Percentiles rank a stretch among this genome's conserved stretches.
phyloP scores from a whole-genome alignment of 1,139 yeast species.

The Pneumocystis murina region DNA sequence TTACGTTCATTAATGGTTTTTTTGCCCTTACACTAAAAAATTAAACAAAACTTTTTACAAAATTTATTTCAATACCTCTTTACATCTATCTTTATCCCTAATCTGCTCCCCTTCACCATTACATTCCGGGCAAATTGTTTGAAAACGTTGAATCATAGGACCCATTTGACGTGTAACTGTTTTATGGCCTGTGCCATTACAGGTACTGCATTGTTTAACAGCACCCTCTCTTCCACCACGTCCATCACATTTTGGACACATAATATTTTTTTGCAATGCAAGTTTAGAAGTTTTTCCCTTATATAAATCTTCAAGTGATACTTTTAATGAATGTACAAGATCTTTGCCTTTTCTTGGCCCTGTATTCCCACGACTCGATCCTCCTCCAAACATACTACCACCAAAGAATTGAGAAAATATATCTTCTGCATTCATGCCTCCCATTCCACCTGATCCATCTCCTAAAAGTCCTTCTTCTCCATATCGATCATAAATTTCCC shows the following conservation, averaged over 20 bases:
- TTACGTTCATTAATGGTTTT: constrained; percentile 80
- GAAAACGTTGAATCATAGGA: constrained; percentile 88
- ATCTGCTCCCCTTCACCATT: constrained; percentile 83
- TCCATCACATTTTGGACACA: constrained; percentile 83
- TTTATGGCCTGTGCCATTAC: constrained; percentile 85
- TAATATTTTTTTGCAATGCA: constrained; percentile 80
- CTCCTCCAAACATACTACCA: constrained; percentile 37
- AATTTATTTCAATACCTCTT: constrained; percentile 17
- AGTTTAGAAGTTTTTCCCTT: constrained; percentile 90
- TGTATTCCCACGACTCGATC: constrained; percentile 53
- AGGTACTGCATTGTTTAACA: constrained; percentile 70
- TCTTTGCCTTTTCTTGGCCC: constrained; percentile 77
- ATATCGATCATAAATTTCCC: constrained; percentile 73
- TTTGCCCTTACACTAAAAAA: constrained; percentile 57
- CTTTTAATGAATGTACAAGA: constrained; percentile 73
- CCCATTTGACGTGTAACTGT: constrained; percentile 98
- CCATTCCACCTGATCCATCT: constrained; percentile 61
- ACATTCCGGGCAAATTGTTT: constrained; percentile 86
- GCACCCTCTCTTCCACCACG: constrained; percentile 91
- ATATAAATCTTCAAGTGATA: constrained; percentile 81
- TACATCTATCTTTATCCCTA: constrained; percentile 81
- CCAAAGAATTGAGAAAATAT: constrained; percentile 90
- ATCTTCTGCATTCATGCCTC: constrained; percentile 59
- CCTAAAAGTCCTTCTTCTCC: constrained; percentile 87
- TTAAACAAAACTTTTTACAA: neutral